A percentile compares a stretch with the other conserved stretches of the same genome.
phyloP scores from a whole-genome alignment of 1,139 yeast species.

The Candida sanyaensis region DNA sequence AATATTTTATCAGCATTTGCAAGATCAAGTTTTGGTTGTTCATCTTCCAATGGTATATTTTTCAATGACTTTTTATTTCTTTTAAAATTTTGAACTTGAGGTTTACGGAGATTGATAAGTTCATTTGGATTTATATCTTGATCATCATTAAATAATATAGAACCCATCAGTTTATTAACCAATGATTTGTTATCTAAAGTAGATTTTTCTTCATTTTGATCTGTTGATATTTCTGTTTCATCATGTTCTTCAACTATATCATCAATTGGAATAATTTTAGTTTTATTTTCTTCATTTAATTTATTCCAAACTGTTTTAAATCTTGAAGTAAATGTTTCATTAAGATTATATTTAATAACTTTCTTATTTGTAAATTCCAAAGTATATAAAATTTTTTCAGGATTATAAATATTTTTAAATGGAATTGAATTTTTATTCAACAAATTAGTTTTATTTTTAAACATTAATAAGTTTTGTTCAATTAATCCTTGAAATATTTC shows the following conservation, averaged over 20 bases:
- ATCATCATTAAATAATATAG: constrained; percentile 12
- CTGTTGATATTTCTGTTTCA: background rate
- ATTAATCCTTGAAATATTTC: constrained; percentile 6
- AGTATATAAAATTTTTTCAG: constrained; percentile 13
- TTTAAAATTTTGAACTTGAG: constrained; percentile 16
- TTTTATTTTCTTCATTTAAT: constrained; percentile 18
- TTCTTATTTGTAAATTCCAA: constrained; percentile 20
- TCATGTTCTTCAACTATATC: constrained; percentile 18
- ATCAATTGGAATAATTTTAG: constrained; percentile 11
- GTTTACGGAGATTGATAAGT: constrained; percentile 52
- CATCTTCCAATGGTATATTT: constrained; percentile 6
- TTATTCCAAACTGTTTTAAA: constrained; percentile 18
- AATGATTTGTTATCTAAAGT: background rate
- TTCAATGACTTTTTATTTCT: constrained; percentile 11
- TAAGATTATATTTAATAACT: constrained; percentile 21
- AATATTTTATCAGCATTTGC: constrained; percentile 50
- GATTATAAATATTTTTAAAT: constrained; percentile 14
- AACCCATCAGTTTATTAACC: background rate
- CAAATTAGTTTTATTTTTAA: constrained; percentile 10
- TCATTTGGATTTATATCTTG: constrained; percentile 46
- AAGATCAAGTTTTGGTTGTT: constrained; percentile 44
- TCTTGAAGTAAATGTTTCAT: constrained; percentile 18
- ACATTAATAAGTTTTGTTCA: background rate
- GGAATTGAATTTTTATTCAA: constrained; percentile 17
- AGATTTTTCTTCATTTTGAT: background rate